Evolutionary conservation across 305 asterid genomes (phyloP).

Genomic region (Vinca major): DNA sequence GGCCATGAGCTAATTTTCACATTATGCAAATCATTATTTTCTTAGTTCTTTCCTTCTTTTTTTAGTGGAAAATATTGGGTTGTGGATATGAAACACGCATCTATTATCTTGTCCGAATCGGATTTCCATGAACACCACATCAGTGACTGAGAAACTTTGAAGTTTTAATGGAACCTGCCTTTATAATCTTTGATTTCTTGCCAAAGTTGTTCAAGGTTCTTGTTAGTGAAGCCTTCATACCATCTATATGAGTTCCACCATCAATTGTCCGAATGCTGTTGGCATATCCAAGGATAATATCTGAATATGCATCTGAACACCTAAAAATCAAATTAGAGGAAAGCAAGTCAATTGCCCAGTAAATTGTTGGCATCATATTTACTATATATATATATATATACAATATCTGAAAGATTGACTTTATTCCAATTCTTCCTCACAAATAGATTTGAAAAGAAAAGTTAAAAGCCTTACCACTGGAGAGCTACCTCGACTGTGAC

Average conservation of each 20-base stretch:
- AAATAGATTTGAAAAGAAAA: neutral
- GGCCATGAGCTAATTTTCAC: too few relatives aligned
- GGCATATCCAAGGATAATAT: conserved; percentile 86
- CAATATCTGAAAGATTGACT: neutral
- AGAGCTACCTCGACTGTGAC: conserved; percentile 65
- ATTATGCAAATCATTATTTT: too few relatives aligned
- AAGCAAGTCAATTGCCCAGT: conserved; percentile 12
- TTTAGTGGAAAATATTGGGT: neutral
- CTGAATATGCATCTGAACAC: conserved; percentile 95
- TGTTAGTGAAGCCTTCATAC: conserved; percentile 80
- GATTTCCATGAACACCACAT: neutral
- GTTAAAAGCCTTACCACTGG: conserved; percentile 56
- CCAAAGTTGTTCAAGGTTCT: conserved; percentile 80
- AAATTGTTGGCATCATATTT: neutral
- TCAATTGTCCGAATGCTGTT: conserved; percentile 94
- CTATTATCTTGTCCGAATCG: neutral
- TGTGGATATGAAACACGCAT: neutral
- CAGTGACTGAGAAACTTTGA: neutral
- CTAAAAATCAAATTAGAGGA: conserved; percentile 30
- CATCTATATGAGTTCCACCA: conserved; percentile 98
- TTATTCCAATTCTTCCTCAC: neutral
- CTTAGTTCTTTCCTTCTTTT: neutral
- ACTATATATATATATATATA: neutral
- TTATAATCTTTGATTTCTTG: conserved; percentile 76
- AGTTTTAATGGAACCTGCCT: conserved; percentile 33